phyloP scores from a whole-genome alignment of 2,329 filamentous ascomycete genomes.

The Alternaria novae-zelandiae region DNA sequence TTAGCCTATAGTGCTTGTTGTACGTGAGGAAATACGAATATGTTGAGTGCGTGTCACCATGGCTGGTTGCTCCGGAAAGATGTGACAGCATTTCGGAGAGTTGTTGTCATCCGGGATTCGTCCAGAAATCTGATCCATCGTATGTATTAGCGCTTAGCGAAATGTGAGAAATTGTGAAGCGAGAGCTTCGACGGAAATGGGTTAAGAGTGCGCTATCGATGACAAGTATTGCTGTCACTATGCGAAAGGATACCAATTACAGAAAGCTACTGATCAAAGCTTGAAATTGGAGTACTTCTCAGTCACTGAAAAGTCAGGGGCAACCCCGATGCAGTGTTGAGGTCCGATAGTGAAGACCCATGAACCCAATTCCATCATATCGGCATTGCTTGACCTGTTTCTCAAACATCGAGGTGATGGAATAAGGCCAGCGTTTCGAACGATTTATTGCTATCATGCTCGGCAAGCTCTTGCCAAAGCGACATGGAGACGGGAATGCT shows the following conservation, averaged over 20 bases:
- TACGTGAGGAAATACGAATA: background rate
- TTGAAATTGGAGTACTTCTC: background rate
- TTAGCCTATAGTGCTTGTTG: slow-evolving; percentile 8
- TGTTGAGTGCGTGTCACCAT: background rate
- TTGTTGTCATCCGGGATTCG: background rate
- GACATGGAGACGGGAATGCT: slow-evolving; percentile 62
- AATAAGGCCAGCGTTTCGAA: slow-evolving; percentile 59
- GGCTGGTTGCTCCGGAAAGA: background rate
- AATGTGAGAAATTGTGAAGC: background rate
- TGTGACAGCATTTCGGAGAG: background rate
- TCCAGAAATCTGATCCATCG: background rate
- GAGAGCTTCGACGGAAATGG: background rate
- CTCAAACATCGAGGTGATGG: slow-evolving; percentile 51
- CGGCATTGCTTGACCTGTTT: slow-evolving; percentile 44
- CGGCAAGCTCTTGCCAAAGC: slow-evolving; percentile 63
- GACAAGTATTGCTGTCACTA: background rate
- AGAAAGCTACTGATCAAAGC: background rate
- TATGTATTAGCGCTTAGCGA: background rate
- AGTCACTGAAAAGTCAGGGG: slow-evolving; percentile 10
- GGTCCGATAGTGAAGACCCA: slow-evolving; percentile 15
- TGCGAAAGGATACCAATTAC: background rate
- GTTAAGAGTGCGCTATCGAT: background rate
- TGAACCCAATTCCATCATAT: slow-evolving; percentile 36
- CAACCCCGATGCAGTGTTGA: slow-evolving; percentile 15
- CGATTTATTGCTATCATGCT: slow-evolving; percentile 61